Evolutionary conservation across 1,284 basidiomycete species (phyloP).

Genomic region (Pascua guehoae): DNA sequence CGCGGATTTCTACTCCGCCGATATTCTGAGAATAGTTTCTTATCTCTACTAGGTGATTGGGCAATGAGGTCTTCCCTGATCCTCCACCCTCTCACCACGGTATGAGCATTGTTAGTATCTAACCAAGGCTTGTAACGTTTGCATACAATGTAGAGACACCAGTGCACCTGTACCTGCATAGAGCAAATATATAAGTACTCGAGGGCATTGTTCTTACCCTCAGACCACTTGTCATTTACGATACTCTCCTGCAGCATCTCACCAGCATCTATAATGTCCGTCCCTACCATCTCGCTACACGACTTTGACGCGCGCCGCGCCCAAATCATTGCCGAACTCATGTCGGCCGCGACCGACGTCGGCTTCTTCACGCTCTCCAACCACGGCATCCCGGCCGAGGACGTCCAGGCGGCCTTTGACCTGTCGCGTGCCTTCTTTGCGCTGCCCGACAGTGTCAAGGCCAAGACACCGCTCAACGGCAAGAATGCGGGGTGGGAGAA

Average conservation of each 20-base stretch:
- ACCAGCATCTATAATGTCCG: constrained; percentile 9
- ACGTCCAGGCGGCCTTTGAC: constrained; percentile 14
- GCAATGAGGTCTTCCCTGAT: too few species aligned
- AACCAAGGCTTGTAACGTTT: too few species aligned
- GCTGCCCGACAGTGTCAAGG: constrained; percentile 13
- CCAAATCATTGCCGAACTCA: constrained; percentile 29
- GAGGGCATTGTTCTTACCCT: background rate
- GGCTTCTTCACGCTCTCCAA: constrained; percentile 26
- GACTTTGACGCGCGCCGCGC: constrained; percentile 30
- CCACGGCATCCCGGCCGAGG: constrained; percentile 13
- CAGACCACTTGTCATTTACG: background rate
- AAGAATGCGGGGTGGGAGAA: constrained; percentile 23
- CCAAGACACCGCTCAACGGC: constrained; percentile 13
- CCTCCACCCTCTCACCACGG: too few species aligned
- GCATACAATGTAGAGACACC: too few species aligned
- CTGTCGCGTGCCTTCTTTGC: constrained; percentile 14
- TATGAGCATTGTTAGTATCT: too few species aligned
- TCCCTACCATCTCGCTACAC: constrained; percentile 33
- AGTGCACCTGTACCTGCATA: too few species aligned
- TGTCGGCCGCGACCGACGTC: constrained; percentile 30
- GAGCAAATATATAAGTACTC: background rate
- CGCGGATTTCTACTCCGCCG: too few species aligned
- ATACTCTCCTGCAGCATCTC: background rate
- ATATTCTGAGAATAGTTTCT: too few species aligned
- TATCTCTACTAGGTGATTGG: too few species aligned